Percentiles rank a stretch among this genome's conserved stretches.
These are phyloP conservation scores for Cornus kousa DNA, from an alignment of 148 eudicot genomes.

Conservation along the genomic window DNA sequence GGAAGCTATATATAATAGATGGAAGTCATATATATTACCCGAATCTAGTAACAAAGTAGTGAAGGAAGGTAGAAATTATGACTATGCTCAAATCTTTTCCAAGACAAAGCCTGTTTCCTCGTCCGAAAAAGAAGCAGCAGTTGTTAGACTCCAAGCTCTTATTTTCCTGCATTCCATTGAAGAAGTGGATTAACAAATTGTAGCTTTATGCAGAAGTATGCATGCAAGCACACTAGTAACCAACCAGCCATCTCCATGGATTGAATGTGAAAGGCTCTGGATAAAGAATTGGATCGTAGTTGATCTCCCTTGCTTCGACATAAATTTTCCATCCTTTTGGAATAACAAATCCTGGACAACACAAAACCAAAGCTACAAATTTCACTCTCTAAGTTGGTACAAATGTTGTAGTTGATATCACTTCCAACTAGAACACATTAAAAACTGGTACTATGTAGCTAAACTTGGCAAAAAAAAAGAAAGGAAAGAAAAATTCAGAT, in stretches of 20 bases:
- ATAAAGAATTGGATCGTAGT: constrained; percentile 69
- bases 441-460: no score
- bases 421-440: no score
- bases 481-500: background rate
- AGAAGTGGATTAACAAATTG: background rate
- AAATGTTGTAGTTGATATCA: no score
- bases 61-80: constrained; percentile 65
- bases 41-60: constrained; percentile 78
- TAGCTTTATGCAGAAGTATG: background rate
- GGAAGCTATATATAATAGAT: background rate
- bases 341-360: constrained; percentile 29
- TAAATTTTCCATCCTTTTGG: constrained; percentile 80
- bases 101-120: constrained; percentile 70
- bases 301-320: constrained; percentile 75
- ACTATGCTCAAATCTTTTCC: constrained; percentile 75
- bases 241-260: constrained; percentile 96
- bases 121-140: constrained; percentile 66
- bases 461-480: background rate
- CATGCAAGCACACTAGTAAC: constrained; percentile 2
- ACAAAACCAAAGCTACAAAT: constrained; percentile 1
- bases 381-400: no score
- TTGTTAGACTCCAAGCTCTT: constrained; percentile 56
- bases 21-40: constrained; percentile 30
- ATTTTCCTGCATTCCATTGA: constrained; percentile 34
- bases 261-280: constrained; percentile 72